Evolutionary conservation across 1,284 basidiomycete species (phyloP), one percentile per base, ranked within the genome.

Genomic region (Cryptococcus neoformans): DNA sequence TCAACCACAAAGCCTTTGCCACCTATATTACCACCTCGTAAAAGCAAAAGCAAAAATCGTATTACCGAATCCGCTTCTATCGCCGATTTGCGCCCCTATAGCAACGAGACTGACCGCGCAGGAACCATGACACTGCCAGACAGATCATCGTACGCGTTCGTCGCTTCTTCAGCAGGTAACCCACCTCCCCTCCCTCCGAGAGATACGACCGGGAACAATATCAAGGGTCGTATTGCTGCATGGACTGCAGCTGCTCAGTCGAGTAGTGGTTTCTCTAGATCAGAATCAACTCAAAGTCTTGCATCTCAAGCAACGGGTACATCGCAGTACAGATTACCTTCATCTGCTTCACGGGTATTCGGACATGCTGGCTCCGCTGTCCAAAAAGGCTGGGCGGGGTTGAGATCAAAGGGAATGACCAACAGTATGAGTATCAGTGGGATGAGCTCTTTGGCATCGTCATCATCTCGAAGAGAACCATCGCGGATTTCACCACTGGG

Each of bases 281-380:
- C 74, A 0, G 66, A 69, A 6, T 73, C 72, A 2, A 66, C 63
- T 21, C 62, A 52, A 41, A 72, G 67, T 42, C 58, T 75, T 7
- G 59, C 60, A 1, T 62, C 64, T 28, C 57, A 63, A 35, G 57
- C 64, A 11, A 38, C 45, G 59, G 21, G 47, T 51, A 2, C 49
- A 50, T 47, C 49, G 6, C 57, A 59, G 45, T 68, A 72, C 44
- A 60, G 70, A 8, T 39, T 73, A 3, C 69, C 73, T 2, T 55
- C 62, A 17, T 68, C 68, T 1, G 72, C 73, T 0, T 67, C 69
- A 46, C 60, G 67, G 36, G 69, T 73, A 3, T 49, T 76, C 2
- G 73, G 69, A 0, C 62, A 65, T 21, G 73, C 73, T n/a, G 70
- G 72, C 4, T 67, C 68, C 16, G 74, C 72, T 0, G 72, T 76